These are phyloP conservation scores for Oryza officinalis DNA, from an alignment of 176 grass and related monocot genomes.

Conservation along the genomic window DNA sequence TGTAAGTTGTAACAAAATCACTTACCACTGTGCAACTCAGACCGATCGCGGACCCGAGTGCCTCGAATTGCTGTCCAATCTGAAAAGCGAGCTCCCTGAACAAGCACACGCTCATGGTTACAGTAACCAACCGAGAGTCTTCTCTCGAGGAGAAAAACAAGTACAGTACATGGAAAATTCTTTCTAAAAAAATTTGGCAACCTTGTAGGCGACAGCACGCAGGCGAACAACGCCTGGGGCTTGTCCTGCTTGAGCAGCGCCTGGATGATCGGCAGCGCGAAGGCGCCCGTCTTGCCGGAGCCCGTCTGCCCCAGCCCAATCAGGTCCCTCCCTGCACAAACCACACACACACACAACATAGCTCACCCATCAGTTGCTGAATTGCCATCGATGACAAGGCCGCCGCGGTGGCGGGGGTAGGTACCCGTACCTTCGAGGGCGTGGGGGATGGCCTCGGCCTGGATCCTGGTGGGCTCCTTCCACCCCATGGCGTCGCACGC, in stretches of 20 bases:
- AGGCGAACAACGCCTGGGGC: constrained; percentile 68
- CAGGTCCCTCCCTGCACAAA: constrained; percentile 71
- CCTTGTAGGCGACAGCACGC: constrained; percentile 73
- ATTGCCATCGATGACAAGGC: background rate
- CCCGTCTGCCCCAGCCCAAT: constrained; percentile 88
- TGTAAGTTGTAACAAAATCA: background rate
- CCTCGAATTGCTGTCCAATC: constrained; percentile 87
- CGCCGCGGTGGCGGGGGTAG: background rate
- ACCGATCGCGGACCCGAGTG: constrained; percentile 71
- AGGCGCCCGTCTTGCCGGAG: constrained; percentile 92
- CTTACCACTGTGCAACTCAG: constrained; percentile 80
- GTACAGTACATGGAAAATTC: background rate
- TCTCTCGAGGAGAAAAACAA: background rate
- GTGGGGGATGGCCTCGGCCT: constrained; percentile 61
- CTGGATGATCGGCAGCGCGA: constrained; percentile 82
- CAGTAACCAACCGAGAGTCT: background rate
- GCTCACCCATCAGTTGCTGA: too few relatives aligned
- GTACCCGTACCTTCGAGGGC: constrained; percentile 49
- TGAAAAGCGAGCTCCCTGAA: constrained; percentile 94
- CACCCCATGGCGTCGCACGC: constrained; percentile 64
- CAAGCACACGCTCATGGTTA: background rate
- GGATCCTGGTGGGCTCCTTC: constrained; percentile 57
- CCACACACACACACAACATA: background rate
- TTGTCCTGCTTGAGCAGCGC: constrained; percentile 58
- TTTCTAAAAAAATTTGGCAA: background rate